Base-by-base conservation (phyloP, 495 filamentous ascomycete genomes). In the Podospora australis region DNA sequence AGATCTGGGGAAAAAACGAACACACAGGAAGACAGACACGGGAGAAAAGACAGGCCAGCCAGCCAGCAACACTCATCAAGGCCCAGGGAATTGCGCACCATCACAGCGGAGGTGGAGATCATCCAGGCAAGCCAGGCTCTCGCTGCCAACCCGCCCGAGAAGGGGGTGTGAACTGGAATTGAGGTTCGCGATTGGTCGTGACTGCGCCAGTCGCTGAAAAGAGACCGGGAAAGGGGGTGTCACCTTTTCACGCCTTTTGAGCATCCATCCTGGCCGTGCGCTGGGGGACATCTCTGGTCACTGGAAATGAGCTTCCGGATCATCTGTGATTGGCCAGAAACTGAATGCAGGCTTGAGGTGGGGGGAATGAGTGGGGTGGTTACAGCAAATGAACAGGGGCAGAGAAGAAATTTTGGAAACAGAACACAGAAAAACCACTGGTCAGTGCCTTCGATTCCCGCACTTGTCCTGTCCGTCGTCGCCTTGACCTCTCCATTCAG, bases 1-100 rank as follows among this genome's bases (percentile, higher is more conserved):
- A 54, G 62, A 30, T 58, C 62, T 58, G 59, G 57, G 56, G 53
- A 59, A 48, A 44, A 39, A n/a, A n/a, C n/a, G n/a, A n/a, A n/a
- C n/a, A n/a, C n/a, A n/a, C n/a, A n/a, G n/a, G 8, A 46, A 48
- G 16, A 44, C 30, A 29, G 44, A 41, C 17, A 48, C 22, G 8
- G 25, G 44, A 47, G 34, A 54, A 25, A 39, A 45, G 50, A 47
- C 41, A 44, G 35, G 39, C 26, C 39, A 52, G 40, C 11, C n/a
- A n/a, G 6, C 38, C 38, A 40, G 13, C n/a, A n/a, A 13, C 38
- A 23, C 23, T 20, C 40, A 43, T 40, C 45, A n/a, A n/a, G 23
- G 43, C 36, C 56, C 48, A 42, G 52, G 34, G 57, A 50, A 58
- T 52, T 50, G 59, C 50, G 39, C 50, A 36, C 50, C 46, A 48